Evolutionary conservation across 768 basidiomycete genomes (phyloP).

Genomic region (Xerocomellus chrysenteron): DNA sequence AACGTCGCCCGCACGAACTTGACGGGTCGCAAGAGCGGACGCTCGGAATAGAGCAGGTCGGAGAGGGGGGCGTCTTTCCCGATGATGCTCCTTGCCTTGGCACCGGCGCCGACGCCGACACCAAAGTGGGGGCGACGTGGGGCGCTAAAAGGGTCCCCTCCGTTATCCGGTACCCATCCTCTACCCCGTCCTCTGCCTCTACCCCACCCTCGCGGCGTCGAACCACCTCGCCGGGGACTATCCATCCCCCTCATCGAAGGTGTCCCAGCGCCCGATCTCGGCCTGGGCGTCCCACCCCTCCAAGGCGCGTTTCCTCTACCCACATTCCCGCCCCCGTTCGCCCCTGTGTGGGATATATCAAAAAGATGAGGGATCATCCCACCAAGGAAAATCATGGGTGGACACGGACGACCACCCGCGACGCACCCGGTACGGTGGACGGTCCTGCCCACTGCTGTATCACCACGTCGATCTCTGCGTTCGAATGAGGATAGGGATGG

Average conservation of each 20-base stretch:
- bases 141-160: background rate
- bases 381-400: background rate
- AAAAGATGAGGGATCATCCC: background rate
- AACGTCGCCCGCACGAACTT: conserved; percentile 62
- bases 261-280: conserved; percentile 14
- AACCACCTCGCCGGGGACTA: conserved; percentile 10
- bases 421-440: conserved; percentile 13
- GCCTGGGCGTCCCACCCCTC: conserved; percentile 2
- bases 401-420: background rate
- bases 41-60: conserved; percentile 50
- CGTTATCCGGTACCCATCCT: background rate
- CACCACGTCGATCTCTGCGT: conserved; percentile 21
- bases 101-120: background rate
- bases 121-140: conserved; percentile 6
- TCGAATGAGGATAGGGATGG: conserved; percentile 19
- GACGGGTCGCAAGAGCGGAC: conserved; percentile 67
- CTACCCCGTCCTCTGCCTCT: conserved; percentile 22
- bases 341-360: conserved; percentile 7
- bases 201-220: conserved; percentile 21
- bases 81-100: background rate
- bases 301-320: conserved; percentile 5
- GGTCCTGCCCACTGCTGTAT: conserved; percentile 26
- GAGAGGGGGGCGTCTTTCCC: conserved; percentile 50
- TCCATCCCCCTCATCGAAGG: conserved; percentile 13
- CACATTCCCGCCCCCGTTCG: background rate